Conservation (phyloP, 148 eudicot genomes). For the Nepenthes mirabilis region DNA sequence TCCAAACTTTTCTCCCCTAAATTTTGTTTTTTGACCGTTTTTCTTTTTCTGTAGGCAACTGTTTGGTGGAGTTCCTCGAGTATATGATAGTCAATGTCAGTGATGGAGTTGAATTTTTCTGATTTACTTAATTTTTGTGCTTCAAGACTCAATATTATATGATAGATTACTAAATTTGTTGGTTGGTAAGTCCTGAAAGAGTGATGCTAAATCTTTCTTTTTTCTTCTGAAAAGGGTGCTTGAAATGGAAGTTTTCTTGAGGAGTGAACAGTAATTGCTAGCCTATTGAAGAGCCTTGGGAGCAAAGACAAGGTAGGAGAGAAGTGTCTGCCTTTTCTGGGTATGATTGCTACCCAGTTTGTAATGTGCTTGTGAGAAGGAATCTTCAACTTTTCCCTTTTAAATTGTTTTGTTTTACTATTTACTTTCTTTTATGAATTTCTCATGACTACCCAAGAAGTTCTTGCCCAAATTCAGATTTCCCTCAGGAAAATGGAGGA, state of each 20-base stretch:
- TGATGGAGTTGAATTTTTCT: not conserved
- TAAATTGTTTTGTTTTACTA: no score
- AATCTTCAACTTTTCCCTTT: not conserved
- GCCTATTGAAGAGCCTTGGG: conserved; percentile 35
- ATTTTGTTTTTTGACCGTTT: not conserved
- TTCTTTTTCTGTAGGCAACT: not conserved
- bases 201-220: conserved; percentile 23
- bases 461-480: not conserved
- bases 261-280: conserved; percentile 31
- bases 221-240: conserved; percentile 28
- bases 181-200: conserved; percentile 13
- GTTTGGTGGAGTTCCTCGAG: not conserved
- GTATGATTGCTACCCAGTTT: not conserved
- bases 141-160: not conserved
- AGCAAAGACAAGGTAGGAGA: conserved; percentile 31
- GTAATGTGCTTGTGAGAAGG: no score
- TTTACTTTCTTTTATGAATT: no score
- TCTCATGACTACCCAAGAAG: no score
- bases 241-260: conserved; percentile 31
- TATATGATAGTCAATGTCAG: not conserved
- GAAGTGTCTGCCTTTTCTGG: conserved; percentile 19
- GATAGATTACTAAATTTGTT: no score
- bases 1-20: no score
- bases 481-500: not conserved
- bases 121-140: not conserved